Evolutionary conservation across 306 rosid genomes (phyloP), one percentile per base, ranked within the genome.

Genomic region (Prosopis cineraria): DNA sequence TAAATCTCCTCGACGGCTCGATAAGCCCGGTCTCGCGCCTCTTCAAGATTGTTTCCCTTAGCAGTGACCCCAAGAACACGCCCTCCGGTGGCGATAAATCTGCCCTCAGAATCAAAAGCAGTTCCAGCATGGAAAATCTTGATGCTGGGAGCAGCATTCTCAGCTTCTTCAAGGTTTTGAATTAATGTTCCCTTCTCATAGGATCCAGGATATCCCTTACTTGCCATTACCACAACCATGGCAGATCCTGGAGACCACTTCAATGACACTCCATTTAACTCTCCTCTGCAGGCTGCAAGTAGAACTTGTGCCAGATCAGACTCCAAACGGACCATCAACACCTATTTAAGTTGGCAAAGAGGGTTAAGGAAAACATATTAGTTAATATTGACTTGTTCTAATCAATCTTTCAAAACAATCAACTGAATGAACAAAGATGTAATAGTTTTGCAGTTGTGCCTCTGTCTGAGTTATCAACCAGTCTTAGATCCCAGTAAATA

Each of bases 141-240:
- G 55, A 93, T 84, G 70, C 88, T 87, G 22, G 93, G 90, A 74
- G 91, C 91, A 78, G 85, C 88, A 76, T 74, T 47, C 86, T 93
- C 97, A 4, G 98, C 96, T 74, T 90, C 90, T 72, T 93, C 94
- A 31, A 95, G 90, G 88, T 91, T 91, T 69, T 53, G 70, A 62
- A 95, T 93, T 73, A 91, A 75, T 37, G 96, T 88, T 78, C 98
- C 99, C 86, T 95, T 93, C 90, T 88, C 85, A n/a, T 93, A 95
- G 31, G 93, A 36, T 60, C 94, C 97, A 0, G 98, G 98, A 79
- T 95, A 95, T 40, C 99, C 99, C 5, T 89, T 87, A 86, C 97
- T 93, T 74, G 99, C 99, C 99, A 95, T 89, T 74, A 95, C 99
- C 67, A 95, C 99, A 59, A 95, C 97, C 97, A 95, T 90, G 55